A percentile compares a stretch with the other conserved stretches of the same genome.
phyloP scores from a whole-genome alignment of 441 rosid genomes.

The Bocquillonia castaneifolia region DNA sequence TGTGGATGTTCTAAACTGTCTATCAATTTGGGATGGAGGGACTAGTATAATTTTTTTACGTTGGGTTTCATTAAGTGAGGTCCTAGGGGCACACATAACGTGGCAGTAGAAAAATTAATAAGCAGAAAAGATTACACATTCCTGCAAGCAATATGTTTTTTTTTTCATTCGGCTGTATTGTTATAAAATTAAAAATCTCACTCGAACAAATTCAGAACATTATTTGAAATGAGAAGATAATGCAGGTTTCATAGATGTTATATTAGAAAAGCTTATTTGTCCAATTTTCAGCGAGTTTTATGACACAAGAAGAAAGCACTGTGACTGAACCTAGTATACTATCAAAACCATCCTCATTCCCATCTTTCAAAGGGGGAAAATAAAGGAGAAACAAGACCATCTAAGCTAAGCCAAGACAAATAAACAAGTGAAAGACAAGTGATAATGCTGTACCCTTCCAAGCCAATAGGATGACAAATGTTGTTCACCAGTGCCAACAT shows the following conservation, averaged over 20 bases:
- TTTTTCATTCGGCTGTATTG: neutral
- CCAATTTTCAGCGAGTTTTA: neutral
- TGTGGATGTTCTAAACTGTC: too few relatives aligned
- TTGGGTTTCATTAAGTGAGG: neutral
- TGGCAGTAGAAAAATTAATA: neutral
- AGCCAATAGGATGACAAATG: constrained; percentile 58
- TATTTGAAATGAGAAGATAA: neutral
- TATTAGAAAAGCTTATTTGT: neutral
- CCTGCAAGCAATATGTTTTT: too few relatives aligned
- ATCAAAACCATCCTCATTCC: neutral
- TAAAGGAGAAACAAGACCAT: neutral
- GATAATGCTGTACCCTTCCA: constrained; percentile 64
- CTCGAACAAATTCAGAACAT: neutral
- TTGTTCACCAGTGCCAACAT: constrained; percentile 43
- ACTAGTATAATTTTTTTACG: too few relatives aligned
- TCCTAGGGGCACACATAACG: neutral
- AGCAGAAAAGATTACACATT: too few relatives aligned
- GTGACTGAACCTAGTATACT: neutral
- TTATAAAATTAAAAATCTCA: neutral
- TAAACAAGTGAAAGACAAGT: constrained; percentile 4
- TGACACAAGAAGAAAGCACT: neutral
- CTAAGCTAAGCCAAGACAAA: neutral
- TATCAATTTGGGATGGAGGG: too few relatives aligned
- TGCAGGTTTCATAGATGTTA: neutral
- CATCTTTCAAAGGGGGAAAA: neutral